Evolutionary conservation across 1,284 basidiomycete species (phyloP).

Genomic region (Fomitopsis pinicola): DNA sequence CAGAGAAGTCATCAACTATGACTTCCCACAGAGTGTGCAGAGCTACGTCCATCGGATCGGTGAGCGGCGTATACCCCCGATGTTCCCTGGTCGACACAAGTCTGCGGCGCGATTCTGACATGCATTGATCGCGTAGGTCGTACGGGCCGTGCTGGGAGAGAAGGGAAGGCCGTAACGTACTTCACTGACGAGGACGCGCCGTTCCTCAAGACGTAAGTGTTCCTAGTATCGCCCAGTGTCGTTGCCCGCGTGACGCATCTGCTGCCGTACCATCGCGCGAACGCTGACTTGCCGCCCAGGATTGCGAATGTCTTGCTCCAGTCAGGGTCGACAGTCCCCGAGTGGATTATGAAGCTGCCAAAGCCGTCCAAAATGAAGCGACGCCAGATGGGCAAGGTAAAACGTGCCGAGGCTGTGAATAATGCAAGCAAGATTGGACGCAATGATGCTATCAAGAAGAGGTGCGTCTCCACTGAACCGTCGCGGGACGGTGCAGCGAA

Average conservation of each 20-base stretch:
- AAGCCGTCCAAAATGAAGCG: slow-evolving; percentile 89
- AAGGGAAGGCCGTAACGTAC: slow-evolving; percentile 92
- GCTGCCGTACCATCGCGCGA: not conserved
- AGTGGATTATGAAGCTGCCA: slow-evolving; percentile 85
- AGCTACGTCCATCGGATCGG: slow-evolving; percentile 96
- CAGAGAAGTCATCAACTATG: slow-evolving; percentile 93
- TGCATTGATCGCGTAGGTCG: slow-evolving; percentile 47
- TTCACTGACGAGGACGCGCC: slow-evolving; percentile 94
- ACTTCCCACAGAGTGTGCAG: slow-evolving; percentile 92
- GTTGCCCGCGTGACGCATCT: not conserved
- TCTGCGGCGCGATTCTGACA: not conserved
- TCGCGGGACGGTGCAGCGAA: not conserved
- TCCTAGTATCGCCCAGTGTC: slow-evolving; percentile 5
- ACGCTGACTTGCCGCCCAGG: slow-evolving; percentile 25
- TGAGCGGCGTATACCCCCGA: slow-evolving; percentile 23
- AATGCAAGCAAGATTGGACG: slow-evolving; percentile 70
- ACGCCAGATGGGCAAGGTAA: slow-evolving; percentile 79
- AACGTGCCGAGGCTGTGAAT: slow-evolving; percentile 75
- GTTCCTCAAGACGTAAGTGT: slow-evolving; percentile 80
- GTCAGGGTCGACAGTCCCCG: slow-evolving; percentile 85
- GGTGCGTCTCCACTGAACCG: slow-evolving; percentile 36
- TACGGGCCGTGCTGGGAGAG: slow-evolving; percentile 89
- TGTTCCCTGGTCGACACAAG: not conserved
- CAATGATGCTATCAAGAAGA: slow-evolving; percentile 69
- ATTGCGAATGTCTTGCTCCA: slow-evolving; percentile 94